Base-by-base conservation (phyloP, 176 grass and related monocot genomes). In the Oryza officinalis region DNA sequence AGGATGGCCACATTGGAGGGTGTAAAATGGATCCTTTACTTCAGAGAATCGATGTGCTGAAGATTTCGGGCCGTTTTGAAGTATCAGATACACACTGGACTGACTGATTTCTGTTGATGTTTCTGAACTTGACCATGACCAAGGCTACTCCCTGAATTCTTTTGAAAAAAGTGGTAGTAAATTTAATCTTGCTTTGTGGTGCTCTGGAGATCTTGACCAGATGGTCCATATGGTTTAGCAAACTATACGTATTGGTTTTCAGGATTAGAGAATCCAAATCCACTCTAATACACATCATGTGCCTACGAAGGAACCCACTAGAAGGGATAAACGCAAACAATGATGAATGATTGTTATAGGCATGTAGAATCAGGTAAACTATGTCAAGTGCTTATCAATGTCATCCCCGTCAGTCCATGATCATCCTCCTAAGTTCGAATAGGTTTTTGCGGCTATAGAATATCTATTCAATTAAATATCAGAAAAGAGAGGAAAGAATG, bases 1-100 rank as follows among this genome's bases (percentile, higher is more conserved):
- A 74, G 69, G 69, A 82, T 82, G 52, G 52, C 52, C 52, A 82
- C 68, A 73, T 23, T 73, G 69, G 33, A 25, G 35, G 37, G 69
- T 45, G 52, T 37, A 32, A 72, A 44, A 82, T 26, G 25, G n/a
- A 61, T 20, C 37, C 33, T 59, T 71, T 32, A 27, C 25, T 60
- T 18, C 23, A 23, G 57, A 81, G 46, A 68, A 80, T 69, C 11
- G 13, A 71, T 69, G 70, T 71, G n/a, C 66, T 12, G 11, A 13
- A 70, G 22, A 70, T 59, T 25, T 27, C 10, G 59, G 44, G 5
- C 20, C 15, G 22, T 79, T 66, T 67, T 32, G 17, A 45, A 66
- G 31, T 12, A 31, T 69, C 67, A 52, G 14, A 27, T 37, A 10
- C 13, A 37, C 5, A 57, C 22, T 27, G 66, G 46, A 43, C 23